These are phyloP conservation scores for Vaccinium macrocarpon DNA, from an alignment of 148 eudicot genomes.

Conservation along the genomic window DNA sequence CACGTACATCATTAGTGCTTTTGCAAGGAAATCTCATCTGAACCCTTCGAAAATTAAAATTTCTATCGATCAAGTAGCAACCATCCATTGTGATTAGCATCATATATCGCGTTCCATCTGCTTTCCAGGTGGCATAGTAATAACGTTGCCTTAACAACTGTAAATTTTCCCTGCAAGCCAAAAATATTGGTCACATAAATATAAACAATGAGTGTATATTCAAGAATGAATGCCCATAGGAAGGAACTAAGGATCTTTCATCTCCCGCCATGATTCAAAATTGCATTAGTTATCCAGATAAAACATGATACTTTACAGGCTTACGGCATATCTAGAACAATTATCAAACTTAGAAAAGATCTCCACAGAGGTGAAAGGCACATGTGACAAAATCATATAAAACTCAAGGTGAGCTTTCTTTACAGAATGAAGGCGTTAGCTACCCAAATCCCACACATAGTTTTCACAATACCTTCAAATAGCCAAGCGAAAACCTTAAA, in stretches of 20 bases:
- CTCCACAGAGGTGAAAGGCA: background rate
- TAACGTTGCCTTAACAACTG: conserved; percentile 83
- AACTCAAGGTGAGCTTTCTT: background rate
- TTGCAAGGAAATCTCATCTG: conserved; percentile 98
- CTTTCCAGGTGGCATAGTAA: conserved; percentile 99
- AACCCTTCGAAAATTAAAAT: conserved; percentile 86
- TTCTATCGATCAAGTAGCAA: conserved; percentile 81
- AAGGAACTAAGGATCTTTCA: background rate
- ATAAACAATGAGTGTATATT: background rate
- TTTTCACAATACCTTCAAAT: background rate
- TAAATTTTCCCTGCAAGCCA: conserved; percentile 69
- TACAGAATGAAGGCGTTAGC: background rate
- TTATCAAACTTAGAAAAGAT: background rate
- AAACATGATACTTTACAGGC: conserved; percentile 10
- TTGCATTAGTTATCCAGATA: background rate
- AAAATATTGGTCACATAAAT: conserved; percentile 1
- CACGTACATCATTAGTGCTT: conserved; percentile 60
- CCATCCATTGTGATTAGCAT: conserved; percentile 87
- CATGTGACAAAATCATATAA: background rate
- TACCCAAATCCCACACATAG: background rate
- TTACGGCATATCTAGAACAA: background rate
- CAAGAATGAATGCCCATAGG: background rate
- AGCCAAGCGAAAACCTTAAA: conserved; percentile 1
- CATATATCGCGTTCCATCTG: conserved; percentile 99
- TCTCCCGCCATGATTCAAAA: background rate